Evolutionary conservation across 352 stramenopile species (phyloP), one percentile per base, ranked within the genome.

Genomic region (Phytopythium boreale): DNA sequence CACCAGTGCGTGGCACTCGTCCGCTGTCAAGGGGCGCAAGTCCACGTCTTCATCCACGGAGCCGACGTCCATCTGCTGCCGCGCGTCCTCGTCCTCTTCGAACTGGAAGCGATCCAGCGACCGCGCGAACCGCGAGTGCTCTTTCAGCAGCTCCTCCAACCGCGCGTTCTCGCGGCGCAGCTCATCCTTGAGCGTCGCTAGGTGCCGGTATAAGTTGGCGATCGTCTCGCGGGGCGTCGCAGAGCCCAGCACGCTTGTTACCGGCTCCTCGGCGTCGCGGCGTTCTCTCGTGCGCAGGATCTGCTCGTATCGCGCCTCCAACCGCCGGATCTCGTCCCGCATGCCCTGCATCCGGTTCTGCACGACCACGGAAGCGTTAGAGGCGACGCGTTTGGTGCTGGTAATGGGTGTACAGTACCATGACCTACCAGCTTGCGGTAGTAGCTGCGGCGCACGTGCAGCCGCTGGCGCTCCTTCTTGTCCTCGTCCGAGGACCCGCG

Each of bases 391-490:
- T 36, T 36, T 36, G 31, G 31, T 8, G 4, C 31, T 36, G 31
- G n/a, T n/a, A 36, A 36, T 36, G 31, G 31, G 31, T 3, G 4
- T 36, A n/a, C n/a, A n/a, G n/a, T n/a, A n/a, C n/a, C 37, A 43
- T 36, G 6, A 49, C 61, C 20, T 10, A 77, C 76, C 64, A 76
- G 71, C 43, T 76, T 64, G 4, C 74, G 66, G 52, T 80, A 68
- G 66, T 84, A 81, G 50, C 66, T 79, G 56, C 71, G 71, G 34
- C 71, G 77, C 37, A 89, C 82, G 60, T 90, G 77, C 68, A 83
- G 70, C 15, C 80, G 78, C 68, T 90, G 80, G 5, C 79, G 77
- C 64, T 72, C 75, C 20, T 80, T 75, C 57, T 67, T 78, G 26
- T 52, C 55, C 24, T 70, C 67, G 3, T 68, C 68, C 20, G 37